phyloP scores from a whole-genome alignment of 1,139 yeast species.

The Yamadazyma mexicana region DNA sequence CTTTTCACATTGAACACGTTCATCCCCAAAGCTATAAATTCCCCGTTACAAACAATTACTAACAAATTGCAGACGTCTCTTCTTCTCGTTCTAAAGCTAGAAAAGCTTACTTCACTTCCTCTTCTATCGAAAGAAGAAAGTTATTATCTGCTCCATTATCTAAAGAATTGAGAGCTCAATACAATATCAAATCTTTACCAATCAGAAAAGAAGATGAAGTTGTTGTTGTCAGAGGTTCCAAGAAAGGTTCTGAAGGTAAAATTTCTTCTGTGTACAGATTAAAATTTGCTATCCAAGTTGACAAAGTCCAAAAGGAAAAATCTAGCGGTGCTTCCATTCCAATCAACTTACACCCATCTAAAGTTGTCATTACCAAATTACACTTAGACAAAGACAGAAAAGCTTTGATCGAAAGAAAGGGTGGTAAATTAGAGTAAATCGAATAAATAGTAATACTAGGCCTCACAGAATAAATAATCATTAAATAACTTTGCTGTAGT shows the following conservation, averaged over 20 bases:
- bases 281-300: conserved; percentile 95
- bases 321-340: conserved; percentile 98
- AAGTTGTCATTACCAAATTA: conserved; percentile 98
- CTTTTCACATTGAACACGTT: too few species aligned
- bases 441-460: conserved; percentile 5
- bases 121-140: conserved; percentile 94
- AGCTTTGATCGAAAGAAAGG: conserved; percentile 75
- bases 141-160: conserved; percentile 98
- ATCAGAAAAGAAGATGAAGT: conserved; percentile 98
- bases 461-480: conserved; percentile 7
- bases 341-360: conserved; percentile 97
- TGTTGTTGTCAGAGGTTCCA: conserved; percentile 95
- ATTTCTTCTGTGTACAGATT: conserved; percentile 98
- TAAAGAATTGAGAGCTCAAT: conserved; percentile 97
- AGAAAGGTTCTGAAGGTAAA: conserved; percentile 99
- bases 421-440: conserved; percentile 39
- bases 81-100: conserved; percentile 99
- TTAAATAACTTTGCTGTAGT: too few species aligned
- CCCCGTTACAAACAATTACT: conserved; percentile 3
- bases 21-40: not conserved
- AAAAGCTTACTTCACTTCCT: conserved; percentile 99
- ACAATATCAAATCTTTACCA: conserved; percentile 95
- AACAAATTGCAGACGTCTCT: conserved; percentile 79
- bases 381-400: conserved; percentile 99
- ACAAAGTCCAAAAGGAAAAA: conserved; percentile 97